Conservation (phyloP, 2,329 filamentous ascomycete genomes). For the Keithomyces neogunnii region DNA sequence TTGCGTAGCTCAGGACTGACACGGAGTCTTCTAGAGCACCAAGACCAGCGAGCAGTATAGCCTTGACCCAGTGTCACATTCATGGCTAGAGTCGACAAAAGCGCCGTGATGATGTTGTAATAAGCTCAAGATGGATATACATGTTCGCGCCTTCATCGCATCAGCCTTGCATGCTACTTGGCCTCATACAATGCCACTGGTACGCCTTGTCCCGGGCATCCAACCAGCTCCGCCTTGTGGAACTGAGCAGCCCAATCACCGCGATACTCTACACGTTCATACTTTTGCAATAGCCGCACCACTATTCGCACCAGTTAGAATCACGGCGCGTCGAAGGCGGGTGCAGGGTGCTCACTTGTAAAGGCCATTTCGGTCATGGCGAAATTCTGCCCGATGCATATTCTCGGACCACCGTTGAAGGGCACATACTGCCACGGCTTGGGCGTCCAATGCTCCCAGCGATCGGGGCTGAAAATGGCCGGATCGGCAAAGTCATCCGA, state of each 20-base stretch:
- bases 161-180: background rate
- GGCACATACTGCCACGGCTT: constrained; percentile 65
- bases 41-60: no score
- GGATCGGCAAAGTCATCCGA: constrained; percentile 37
- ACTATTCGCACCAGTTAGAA: constrained; percentile 18
- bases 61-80: no score
- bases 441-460: constrained; percentile 57
- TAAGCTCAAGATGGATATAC: no score
- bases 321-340: background rate
- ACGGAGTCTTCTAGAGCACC: no score
- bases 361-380: constrained; percentile 62
- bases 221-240: constrained; percentile 35
- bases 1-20: no score
- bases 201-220: constrained; percentile 33
- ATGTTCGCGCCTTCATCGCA: background rate
- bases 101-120: no score
- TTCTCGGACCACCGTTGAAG: constrained; percentile 66
- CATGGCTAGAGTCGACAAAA: no score
- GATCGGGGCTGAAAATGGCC: constrained; percentile 52
- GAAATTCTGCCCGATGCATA: constrained; percentile 75
- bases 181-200: constrained; percentile 29
- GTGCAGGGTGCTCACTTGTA: constrained; percentile 8
- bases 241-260: constrained; percentile 36
- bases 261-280: constrained; percentile 42
- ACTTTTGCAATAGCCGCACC: constrained; percentile 50